phyloP scores from a whole-genome alignment of 2,329 filamentous ascomycete genomes.

The Sarocladium oryzae region DNA sequence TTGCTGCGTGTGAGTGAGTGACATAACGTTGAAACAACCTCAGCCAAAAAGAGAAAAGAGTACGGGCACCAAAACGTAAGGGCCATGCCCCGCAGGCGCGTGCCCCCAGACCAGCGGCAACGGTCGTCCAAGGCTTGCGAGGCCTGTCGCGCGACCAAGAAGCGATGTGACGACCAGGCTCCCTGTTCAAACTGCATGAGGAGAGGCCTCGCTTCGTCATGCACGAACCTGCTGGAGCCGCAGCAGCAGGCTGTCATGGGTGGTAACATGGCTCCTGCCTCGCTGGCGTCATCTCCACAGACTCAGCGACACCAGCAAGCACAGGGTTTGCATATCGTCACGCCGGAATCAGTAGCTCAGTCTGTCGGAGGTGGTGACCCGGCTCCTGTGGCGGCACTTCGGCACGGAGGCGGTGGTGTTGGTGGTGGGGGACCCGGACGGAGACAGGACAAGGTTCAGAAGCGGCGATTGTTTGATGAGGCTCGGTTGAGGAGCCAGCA shows the following conservation, averaged over 20 bases:
- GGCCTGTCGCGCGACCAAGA: constrained; percentile 7
- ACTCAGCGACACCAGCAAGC: not conserved
- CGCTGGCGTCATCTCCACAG: constrained; percentile 1
- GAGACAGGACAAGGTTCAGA: constrained; percentile 3
- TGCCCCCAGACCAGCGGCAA: constrained; percentile 7
- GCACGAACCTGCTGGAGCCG: constrained; percentile 1
- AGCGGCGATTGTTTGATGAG: not conserved
- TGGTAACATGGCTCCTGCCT: not conserved
- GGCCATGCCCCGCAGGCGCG: constrained; percentile 4
- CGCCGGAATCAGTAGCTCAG: constrained; percentile 1
- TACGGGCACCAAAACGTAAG: too few species aligned
- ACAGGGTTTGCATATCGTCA: not conserved
- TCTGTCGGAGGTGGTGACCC: constrained; percentile 1
- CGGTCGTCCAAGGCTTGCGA: constrained; percentile 6
- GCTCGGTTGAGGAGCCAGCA: not conserved
- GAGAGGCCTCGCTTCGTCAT: constrained; percentile 2
- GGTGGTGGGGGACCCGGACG: not conserved
- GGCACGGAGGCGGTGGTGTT: not conserved
- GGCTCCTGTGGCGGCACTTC: not conserved
- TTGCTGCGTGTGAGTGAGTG: too few species aligned
- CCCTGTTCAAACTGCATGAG: constrained; percentile 5
- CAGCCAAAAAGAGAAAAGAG: too few species aligned
- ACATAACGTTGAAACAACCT: too few species aligned
- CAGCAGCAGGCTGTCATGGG: not conserved
- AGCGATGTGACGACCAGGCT: constrained; percentile 6